A percentile compares a stretch with the other conserved stretches of the same genome.
phyloP scores from a whole-genome alignment of 2,329 filamentous ascomycete genomes.

The Ascochyta koolunga region DNA sequence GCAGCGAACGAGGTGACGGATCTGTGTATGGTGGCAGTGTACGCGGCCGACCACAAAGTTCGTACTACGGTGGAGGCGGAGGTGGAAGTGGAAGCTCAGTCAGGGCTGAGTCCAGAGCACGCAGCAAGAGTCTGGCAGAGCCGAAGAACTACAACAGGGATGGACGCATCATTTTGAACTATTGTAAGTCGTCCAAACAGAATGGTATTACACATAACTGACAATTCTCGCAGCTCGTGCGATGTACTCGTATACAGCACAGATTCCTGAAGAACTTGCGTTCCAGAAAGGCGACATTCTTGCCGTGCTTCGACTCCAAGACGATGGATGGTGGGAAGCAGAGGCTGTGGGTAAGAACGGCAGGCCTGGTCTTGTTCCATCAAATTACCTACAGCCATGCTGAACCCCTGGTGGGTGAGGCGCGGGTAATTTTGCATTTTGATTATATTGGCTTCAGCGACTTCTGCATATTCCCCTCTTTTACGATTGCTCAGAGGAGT shows the following conservation, averaged over 20 bases:
- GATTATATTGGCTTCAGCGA: background rate
- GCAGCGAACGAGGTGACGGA: conserved; percentile 45
- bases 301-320: conserved; percentile 86
- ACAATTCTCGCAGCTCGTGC: conserved; percentile 72
- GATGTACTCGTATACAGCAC: conserved; percentile 91
- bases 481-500: conserved; percentile 4
- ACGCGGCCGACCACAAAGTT: conserved; percentile 50
- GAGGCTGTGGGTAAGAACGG: conserved; percentile 75
- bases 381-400: conserved; percentile 69
- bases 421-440: background rate
- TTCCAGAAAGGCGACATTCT: conserved; percentile 93
- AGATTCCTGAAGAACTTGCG: conserved; percentile 91
- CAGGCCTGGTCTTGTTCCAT: conserved; percentile 66
- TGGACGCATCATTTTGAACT: conserved; percentile 87
- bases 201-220: background rate
- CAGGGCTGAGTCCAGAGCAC: conserved; percentile 52
- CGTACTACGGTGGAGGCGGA: conserved; percentile 48
- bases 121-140: conserved; percentile 88
- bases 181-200: conserved; percentile 69
- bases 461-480: background rate
- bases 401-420: conserved; percentile 24
- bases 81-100: conserved; percentile 33
- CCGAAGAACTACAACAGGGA: conserved; percentile 84
- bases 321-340: conserved; percentile 99
- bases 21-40: conserved; percentile 33